Evolutionary conservation across 768 basidiomycete genomes (phyloP).

Genomic region (Gelatoporia subvermispora): DNA sequence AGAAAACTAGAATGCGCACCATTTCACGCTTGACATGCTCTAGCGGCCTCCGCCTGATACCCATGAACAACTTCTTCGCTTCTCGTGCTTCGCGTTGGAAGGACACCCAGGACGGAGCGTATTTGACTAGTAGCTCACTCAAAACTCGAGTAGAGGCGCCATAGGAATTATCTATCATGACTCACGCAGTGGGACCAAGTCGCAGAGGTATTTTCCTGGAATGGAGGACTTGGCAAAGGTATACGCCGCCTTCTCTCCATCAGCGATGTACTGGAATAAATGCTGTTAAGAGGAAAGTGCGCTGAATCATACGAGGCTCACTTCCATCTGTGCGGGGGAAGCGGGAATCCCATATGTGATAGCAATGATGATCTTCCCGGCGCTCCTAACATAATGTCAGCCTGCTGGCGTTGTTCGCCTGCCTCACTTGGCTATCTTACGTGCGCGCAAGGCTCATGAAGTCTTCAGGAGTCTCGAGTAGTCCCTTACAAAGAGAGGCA

Average conservation of each 20-base stretch:
- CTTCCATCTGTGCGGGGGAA: slow-evolving; percentile 6
- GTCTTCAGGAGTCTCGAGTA: slow-evolving; percentile 5
- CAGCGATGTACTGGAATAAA: slow-evolving; percentile 33
- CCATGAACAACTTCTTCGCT: slow-evolving; percentile 10
- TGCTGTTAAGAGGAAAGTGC: background rate
- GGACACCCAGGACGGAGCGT: slow-evolving; percentile 23
- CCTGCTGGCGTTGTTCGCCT: too few species aligned
- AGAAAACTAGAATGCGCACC: slow-evolving; percentile 7
- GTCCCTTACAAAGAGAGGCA: slow-evolving; percentile 8
- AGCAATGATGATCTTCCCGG: slow-evolving; percentile 3
- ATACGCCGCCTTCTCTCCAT: slow-evolving; percentile 33
- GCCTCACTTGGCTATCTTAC: background rate
- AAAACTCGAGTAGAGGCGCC: slow-evolving; percentile 7
- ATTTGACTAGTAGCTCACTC: slow-evolving; percentile 16
- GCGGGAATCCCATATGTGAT: slow-evolving; percentile 7
- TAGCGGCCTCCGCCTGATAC: slow-evolving; percentile 13
- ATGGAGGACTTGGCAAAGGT: slow-evolving; percentile 27
- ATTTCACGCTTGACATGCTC: slow-evolving; percentile 17
- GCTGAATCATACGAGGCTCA: background rate
- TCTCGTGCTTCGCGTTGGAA: slow-evolving; percentile 17
- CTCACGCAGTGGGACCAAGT: slow-evolving; percentile 8
- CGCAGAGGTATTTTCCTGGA: slow-evolving; percentile 39
- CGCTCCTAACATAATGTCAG: background rate
- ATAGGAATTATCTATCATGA: background rate
- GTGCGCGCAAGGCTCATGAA: slow-evolving; percentile 6